These are phyloP conservation scores for Colletotrichum falcatum DNA, from an alignment of 2,329 filamentous ascomycete genomes.

Conservation along the genomic window DNA sequence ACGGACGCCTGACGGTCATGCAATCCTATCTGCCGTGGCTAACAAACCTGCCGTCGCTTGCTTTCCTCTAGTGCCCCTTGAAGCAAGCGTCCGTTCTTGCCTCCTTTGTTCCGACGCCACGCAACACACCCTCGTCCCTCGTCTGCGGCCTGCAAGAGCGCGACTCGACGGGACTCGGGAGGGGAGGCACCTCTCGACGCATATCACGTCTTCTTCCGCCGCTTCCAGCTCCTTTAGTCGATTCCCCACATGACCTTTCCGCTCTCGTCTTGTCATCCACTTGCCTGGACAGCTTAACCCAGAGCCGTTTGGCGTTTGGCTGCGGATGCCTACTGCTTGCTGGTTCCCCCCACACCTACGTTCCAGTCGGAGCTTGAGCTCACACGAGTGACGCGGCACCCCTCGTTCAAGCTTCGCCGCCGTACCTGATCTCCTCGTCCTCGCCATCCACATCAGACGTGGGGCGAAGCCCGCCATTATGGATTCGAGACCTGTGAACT, in stretches of 20 bases:
- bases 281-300: conserved; percentile 21
- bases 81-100: conserved; percentile 19
- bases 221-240: conserved; percentile 10
- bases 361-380: conserved; percentile 24
- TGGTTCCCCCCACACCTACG: conserved; percentile 12
- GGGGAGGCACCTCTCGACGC: not conserved
- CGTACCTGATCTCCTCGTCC: conserved; percentile 1
- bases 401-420: conserved; percentile 28
- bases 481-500: conserved; percentile 18
- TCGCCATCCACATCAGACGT: conserved; percentile 4
- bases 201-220: not conserved
- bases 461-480: conserved; percentile 13
- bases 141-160: not conserved
- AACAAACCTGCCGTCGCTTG: conserved; percentile 8
- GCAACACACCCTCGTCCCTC: conserved; percentile 4
- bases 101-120: conserved; percentile 31
- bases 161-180: not conserved
- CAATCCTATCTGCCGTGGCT: conserved; percentile 22
- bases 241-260: conserved; percentile 26
- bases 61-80: conserved; percentile 5
- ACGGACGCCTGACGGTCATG: conserved; percentile 24
- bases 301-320: conserved; percentile 36
- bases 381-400: conserved; percentile 7
- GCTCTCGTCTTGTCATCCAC: conserved; percentile 11
- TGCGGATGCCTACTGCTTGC: conserved; percentile 4